These are phyloP conservation scores for Nephelium lappaceum DNA, from an alignment of 345 rosid species.

Conservation along the genomic window DNA sequence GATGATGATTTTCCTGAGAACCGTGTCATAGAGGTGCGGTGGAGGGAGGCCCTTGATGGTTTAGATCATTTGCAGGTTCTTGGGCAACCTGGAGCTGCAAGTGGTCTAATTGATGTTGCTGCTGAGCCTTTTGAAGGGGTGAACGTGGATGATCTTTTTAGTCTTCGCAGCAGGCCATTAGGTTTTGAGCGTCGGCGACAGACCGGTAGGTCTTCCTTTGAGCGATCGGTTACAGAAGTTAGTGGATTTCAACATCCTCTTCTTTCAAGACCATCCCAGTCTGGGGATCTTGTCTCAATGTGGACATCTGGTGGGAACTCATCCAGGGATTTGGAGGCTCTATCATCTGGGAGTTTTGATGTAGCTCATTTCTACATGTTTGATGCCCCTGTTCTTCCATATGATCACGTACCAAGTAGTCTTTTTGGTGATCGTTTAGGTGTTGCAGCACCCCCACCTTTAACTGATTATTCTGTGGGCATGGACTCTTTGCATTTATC, in stretches of 20 bases:
- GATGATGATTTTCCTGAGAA: slow-evolving; percentile 93
- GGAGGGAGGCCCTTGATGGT: slow-evolving; percentile 97
- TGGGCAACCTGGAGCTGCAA: slow-evolving; percentile 77
- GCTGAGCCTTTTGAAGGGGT: slow-evolving; percentile 98
- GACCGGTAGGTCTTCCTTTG: slow-evolving; percentile 72
- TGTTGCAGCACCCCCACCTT: slow-evolving; percentile 66
- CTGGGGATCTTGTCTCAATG: slow-evolving; percentile 61
- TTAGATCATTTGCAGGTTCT: slow-evolving; percentile 91
- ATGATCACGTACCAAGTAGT: slow-evolving; percentile 63
- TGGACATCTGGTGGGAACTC: slow-evolving; percentile 70
- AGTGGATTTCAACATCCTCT: slow-evolving; percentile 95
- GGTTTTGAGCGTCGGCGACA: slow-evolving; percentile 89
- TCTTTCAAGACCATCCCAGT: slow-evolving; percentile 77
- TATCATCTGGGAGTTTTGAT: slow-evolving; percentile 72
- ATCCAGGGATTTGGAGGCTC: slow-evolving; percentile 74
- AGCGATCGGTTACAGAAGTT: slow-evolving; percentile 67
- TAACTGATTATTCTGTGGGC: slow-evolving; percentile 79
- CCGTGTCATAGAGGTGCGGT: slow-evolving; percentile 87
- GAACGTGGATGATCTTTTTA: slow-evolving; percentile 91
- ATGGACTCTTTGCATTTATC: slow-evolving; percentile 67
- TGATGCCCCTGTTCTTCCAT: slow-evolving; percentile 90
- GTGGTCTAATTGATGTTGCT: slow-evolving; percentile 78
- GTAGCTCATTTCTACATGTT: slow-evolving; percentile 88
- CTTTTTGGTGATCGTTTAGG: slow-evolving; percentile 75
- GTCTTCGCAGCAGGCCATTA: slow-evolving; percentile 83